These are phyloP conservation scores for Didymella segeticola DNA, from an alignment of 2,329 filamentous ascomycete species.

Conservation along the genomic window DNA sequence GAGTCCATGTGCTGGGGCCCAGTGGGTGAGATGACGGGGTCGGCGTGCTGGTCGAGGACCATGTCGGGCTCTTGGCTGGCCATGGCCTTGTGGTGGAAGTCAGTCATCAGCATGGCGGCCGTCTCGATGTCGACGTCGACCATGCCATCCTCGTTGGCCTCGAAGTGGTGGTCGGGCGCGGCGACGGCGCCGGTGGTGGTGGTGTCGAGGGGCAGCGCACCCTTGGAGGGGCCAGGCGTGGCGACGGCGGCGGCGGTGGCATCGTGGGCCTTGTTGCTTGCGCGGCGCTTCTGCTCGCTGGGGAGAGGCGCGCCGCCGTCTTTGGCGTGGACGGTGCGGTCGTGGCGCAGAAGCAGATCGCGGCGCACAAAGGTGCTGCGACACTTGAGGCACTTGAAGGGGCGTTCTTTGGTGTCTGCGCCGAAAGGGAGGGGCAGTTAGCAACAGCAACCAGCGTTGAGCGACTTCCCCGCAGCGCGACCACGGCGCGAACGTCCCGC, in stretches of 20 bases:
- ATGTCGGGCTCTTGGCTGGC: constrained; percentile 68
- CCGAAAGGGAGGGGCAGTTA: constrained; percentile 48
- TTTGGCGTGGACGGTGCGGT: constrained; percentile 97
- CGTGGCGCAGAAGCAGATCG: constrained; percentile 93
- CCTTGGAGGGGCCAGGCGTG: constrained; percentile 71
- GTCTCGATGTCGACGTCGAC: constrained; percentile 98
- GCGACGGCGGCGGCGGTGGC: too few species aligned
- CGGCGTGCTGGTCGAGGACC: constrained; percentile 60
- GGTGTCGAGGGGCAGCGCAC: constrained; percentile 80
- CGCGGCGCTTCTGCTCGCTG: constrained; percentile 89
- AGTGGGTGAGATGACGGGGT: constrained; percentile 76
- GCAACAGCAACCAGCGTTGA: constrained; percentile 29
- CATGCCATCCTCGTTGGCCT: constrained; percentile 86
- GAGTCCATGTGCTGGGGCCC: constrained; percentile 77
- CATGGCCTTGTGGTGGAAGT: constrained; percentile 96
- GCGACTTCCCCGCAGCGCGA: constrained; percentile 45
- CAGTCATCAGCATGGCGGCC: constrained; percentile 97
- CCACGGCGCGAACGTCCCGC: constrained; percentile 39
- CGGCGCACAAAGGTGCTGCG: constrained; percentile 97
- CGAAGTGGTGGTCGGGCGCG: too few species aligned
- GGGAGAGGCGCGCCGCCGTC: constrained; percentile 93
- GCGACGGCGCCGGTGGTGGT: constrained; percentile 83
- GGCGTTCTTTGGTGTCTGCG: constrained; percentile 95
- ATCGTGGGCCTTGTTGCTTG: constrained; percentile 69
- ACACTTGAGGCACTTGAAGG: constrained; percentile 99